These are phyloP conservation scores for Trichoderma cornu-damae DNA, from an alignment of 2,329 filamentous ascomycete species.

Conservation along the genomic window DNA sequence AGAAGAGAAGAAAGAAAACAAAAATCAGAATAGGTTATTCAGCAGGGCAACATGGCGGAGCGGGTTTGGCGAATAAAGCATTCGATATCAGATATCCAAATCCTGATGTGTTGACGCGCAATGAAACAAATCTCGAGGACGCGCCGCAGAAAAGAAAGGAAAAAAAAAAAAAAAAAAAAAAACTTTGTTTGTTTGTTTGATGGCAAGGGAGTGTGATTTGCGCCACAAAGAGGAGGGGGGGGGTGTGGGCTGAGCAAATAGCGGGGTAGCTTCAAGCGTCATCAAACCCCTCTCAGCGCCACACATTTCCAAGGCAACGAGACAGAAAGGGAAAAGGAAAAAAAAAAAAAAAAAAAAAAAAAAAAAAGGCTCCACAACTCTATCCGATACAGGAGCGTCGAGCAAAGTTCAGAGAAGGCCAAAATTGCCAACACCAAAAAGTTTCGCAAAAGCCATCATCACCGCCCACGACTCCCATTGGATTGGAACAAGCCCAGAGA, in stretches of 20 bases:
- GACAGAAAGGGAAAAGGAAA: background rate
- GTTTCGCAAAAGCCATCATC: too few species aligned
- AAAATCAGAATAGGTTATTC: background rate
- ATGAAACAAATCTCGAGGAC: background rate
- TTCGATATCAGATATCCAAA: background rate
- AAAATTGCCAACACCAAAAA: too few species aligned
- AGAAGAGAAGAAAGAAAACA: background rate
- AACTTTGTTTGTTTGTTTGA: too few species aligned
- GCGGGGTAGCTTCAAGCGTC: slow-evolving; percentile 30
- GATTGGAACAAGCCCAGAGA: background rate
- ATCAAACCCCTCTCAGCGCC: slow-evolving; percentile 14
- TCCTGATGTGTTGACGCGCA: slow-evolving; percentile 2
- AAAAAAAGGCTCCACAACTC: slow-evolving; percentile 7
- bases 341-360: background rate
- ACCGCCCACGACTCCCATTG: background rate
- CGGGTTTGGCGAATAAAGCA: background rate
- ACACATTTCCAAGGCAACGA: background rate
- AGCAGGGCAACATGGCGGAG: background rate
- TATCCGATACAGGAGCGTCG: slow-evolving; percentile 18
- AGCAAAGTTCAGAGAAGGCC: too few species aligned
- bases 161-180: too few species aligned
- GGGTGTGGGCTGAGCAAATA: slow-evolving; percentile 26
- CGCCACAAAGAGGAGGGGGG: too few species aligned
- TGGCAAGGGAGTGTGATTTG: slow-evolving; percentile 14
- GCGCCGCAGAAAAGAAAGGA: too few species aligned